Evolutionary conservation across 2,329 filamentous ascomycete genomes (phyloP).

Genomic region (Diplodia sapinea): DNA sequence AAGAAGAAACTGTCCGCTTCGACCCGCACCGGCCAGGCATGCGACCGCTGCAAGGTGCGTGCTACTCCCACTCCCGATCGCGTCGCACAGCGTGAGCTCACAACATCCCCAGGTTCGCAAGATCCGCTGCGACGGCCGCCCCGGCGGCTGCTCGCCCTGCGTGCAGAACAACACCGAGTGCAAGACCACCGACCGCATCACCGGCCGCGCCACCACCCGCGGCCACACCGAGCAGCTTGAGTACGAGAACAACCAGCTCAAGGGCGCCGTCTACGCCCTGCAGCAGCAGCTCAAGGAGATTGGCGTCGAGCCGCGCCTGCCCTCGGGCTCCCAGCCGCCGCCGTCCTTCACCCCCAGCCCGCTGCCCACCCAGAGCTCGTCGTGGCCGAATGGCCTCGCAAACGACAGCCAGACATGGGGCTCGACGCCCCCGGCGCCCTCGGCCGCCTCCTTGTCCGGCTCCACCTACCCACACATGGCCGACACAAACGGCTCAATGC

Average conservation of each 20-base stretch:
- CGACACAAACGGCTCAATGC: conserved; percentile 32
- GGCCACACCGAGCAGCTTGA: conserved; percentile 81
- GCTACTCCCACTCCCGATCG: conserved; percentile 4
- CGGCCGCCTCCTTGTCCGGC: conserved; percentile 33
- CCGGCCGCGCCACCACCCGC: conserved; percentile 76
- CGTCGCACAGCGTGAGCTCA: conserved; percentile 8
- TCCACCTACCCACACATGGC: conserved; percentile 34
- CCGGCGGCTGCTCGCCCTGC: conserved; percentile 83
- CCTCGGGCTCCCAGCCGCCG: conserved; percentile 37
- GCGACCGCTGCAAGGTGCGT: conserved; percentile 83
- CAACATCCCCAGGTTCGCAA: conserved; percentile 69
- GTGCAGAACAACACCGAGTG: conserved; percentile 76
- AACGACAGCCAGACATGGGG: conserved; percentile 34
- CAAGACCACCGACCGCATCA: conserved; percentile 85
- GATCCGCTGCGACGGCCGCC: conserved; percentile 82
- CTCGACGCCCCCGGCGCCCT: conserved; percentile 39
- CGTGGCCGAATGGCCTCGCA: conserved; percentile 30
- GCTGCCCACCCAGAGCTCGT: conserved; percentile 36
- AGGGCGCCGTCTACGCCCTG: conserved; percentile 69
- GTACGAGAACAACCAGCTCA: conserved; percentile 70
- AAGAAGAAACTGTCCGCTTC: conserved; percentile 62
- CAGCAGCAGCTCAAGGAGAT: conserved; percentile 68
- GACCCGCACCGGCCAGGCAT: conserved; percentile 78
- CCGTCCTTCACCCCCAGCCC: conserved; percentile 41
- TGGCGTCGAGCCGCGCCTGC: conserved; percentile 63